Conservation (phyloP, 306 rosid species). For the Urtica urens region DNA sequence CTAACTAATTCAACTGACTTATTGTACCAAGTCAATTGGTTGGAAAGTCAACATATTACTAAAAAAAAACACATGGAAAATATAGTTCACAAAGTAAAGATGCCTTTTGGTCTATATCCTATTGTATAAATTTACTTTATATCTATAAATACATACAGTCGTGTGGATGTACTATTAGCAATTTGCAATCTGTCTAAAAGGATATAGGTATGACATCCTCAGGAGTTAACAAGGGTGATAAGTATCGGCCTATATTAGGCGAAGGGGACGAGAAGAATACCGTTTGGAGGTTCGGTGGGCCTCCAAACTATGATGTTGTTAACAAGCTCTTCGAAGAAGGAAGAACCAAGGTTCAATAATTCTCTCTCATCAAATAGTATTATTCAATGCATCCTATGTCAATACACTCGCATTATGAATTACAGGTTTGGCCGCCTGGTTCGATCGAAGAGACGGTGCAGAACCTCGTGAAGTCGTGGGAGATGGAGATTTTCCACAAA, state of each 20-base stretch:
- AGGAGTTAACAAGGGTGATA: constrained; percentile 6
- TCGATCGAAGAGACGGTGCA: constrained; percentile 53
- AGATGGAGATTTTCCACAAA: constrained; percentile 64
- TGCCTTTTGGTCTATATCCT: too few relatives aligned
- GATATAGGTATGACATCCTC: constrained; percentile 17
- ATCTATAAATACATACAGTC: too few relatives aligned
- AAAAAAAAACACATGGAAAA: too few relatives aligned
- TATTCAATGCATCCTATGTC: not conserved
- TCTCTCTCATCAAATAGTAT: not conserved
- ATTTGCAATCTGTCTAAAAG: too few relatives aligned
- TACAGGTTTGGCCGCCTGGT: constrained; percentile 44
- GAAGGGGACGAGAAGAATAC: constrained; percentile 36
- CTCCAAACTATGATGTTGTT: constrained; percentile 40
- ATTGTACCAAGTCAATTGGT: too few relatives aligned
- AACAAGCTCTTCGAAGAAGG: constrained; percentile 57
- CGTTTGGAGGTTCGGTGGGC: constrained; percentile 39
- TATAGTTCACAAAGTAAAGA: too few relatives aligned
- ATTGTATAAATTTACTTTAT: too few relatives aligned
- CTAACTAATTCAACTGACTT: too few relatives aligned
- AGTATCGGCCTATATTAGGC: constrained; percentile 23
- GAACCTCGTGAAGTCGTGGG: constrained; percentile 48
- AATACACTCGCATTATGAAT: constrained; percentile 9
- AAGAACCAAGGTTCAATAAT: constrained; percentile 39
- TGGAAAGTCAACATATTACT: too few relatives aligned
- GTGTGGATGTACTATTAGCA: too few relatives aligned